phyloP scores from a whole-genome alignment of 352 stramenopile species.

The Globisporangium polare region DNA sequence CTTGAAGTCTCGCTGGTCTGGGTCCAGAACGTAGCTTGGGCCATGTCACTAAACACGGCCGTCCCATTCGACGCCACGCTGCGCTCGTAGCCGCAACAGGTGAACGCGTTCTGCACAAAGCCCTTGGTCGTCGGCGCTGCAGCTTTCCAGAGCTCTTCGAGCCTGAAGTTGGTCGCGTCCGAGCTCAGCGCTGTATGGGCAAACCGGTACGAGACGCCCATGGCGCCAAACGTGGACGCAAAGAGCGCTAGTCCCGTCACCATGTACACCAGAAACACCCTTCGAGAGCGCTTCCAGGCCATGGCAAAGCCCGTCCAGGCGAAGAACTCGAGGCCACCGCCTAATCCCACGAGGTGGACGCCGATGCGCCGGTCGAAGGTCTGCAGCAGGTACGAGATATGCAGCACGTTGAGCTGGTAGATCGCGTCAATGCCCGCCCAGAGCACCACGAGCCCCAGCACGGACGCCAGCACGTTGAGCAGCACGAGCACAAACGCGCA shows the following conservation, averaged over 20 bases:
- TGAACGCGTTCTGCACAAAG: conserved; percentile 47
- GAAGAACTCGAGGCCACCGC: conserved; percentile 34
- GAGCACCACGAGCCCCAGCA: conserved; percentile 30
- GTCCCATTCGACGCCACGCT: conserved; percentile 27
- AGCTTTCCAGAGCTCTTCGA: conserved; percentile 26
- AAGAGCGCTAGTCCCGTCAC: conserved; percentile 39
- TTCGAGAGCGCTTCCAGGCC: conserved; percentile 20
- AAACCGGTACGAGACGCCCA: conserved; percentile 41
- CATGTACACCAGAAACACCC: conserved; percentile 28
- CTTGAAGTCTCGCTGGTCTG: conserved; percentile 20
- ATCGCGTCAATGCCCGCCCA: conserved; percentile 49
- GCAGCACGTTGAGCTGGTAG: conserved; percentile 65
- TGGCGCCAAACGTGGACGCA: conserved; percentile 27
- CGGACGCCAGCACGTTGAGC: conserved; percentile 19
- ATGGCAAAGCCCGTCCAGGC: conserved; percentile 25
- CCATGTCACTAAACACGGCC: conserved; percentile 28
- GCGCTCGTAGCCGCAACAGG: conserved; percentile 44
- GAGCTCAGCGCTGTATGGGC: conserved; percentile 4
- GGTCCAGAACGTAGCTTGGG: conserved; percentile 28
- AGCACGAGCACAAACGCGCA: conserved; percentile 15
- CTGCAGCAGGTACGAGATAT: conserved; percentile 50
- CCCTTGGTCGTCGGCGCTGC: conserved; percentile 30
- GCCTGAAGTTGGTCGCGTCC: not conserved
- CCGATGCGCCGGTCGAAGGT: conserved; percentile 53
- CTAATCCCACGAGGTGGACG: conserved; percentile 40